Evolutionary conservation across 2,329 filamentous ascomycete genomes (phyloP), one percentile per base, ranked within the genome.

Genomic region (Sporothrix globosa): DNA sequence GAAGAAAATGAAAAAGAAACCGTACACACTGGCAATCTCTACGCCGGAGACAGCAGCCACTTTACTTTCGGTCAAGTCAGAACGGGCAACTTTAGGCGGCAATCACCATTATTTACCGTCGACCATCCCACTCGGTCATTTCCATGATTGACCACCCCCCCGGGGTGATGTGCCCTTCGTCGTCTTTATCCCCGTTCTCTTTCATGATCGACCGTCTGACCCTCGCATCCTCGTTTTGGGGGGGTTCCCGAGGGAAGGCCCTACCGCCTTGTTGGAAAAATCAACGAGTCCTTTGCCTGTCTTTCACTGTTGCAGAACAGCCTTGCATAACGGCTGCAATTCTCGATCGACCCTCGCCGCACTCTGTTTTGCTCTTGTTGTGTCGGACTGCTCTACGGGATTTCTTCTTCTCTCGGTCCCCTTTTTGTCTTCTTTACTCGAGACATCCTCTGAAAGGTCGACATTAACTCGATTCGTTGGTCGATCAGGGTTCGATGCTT

Each of bases 171-270:
- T n/a, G 30, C 41, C 14, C 41, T 44, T 17, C 17, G 11, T 44
- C 14, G 41, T 44, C 41, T 44, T 24, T 30, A 19, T 46, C 21
- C 34, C 10, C 6, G 27, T 34, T 53, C 27, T 27, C 21, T 46
- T 67, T 61, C 54, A n/a, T 67, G 69, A 70, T 70, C 69, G 63
- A 68, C 69, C 41, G 69, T 70, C 69, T 53, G 69, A 48, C 58
- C 50, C 50, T 56, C 50, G 39, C 68, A 56, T 66, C 60, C 19
- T 66, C 46, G 58, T 48, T 56, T 69, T 53, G 56, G 41, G 34
- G 34, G 5, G 34, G 34, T 7, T 34, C 30, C 58, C 46, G 9
- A 17, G n/a, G 34, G 54, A 44, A 27, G 56, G 34, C 19, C 68
- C 68, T 54, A 56, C 68, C 46, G 21, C 58, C 46, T 54, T 30